phyloP scores from a whole-genome alignment of 2,329 filamentous ascomycete species.

The Fusarium dimerum region DNA sequence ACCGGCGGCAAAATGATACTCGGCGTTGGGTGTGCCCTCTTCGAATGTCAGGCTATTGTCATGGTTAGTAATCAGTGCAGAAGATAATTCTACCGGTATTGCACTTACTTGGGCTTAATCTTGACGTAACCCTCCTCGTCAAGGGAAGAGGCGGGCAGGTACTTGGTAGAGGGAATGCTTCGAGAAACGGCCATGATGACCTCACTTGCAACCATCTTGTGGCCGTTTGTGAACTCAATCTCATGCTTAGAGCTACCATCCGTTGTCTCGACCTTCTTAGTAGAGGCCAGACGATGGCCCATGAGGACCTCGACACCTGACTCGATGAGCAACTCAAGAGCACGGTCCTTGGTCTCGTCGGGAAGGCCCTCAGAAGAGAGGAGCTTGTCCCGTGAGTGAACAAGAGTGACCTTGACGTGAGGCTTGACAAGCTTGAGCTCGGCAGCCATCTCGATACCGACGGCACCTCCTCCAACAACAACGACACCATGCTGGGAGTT shows the following conservation, averaged over 20 bases:
- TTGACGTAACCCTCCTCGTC: constrained; percentile 67
- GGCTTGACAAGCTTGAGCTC: constrained; percentile 73
- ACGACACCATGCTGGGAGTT: constrained; percentile 61
- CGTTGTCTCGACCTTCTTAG: constrained; percentile 45
- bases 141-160: constrained; percentile 60
- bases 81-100: neutral
- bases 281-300: constrained; percentile 55
- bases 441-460: constrained; percentile 80
- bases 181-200: constrained; percentile 71
- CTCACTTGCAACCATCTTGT: constrained; percentile 60
- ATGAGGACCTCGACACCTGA: constrained; percentile 66
- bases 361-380: constrained; percentile 74
- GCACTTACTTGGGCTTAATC: constrained; percentile 54
- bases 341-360: constrained; percentile 65
- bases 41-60: constrained; percentile 54
- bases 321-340: constrained; percentile 59
- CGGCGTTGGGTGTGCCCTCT: constrained; percentile 54
- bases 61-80: neutral
- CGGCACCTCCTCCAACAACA: constrained; percentile 75
- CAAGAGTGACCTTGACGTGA: constrained; percentile 65
- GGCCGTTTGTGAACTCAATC: constrained; percentile 61
- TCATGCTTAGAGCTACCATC: constrained; percentile 45
- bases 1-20: constrained; percentile 67
- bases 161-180: constrained; percentile 61
- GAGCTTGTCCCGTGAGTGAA: constrained; percentile 71